Evolutionary conservation across 257 asterid genomes (phyloP).

Genomic region (Perilla frutescens): DNA sequence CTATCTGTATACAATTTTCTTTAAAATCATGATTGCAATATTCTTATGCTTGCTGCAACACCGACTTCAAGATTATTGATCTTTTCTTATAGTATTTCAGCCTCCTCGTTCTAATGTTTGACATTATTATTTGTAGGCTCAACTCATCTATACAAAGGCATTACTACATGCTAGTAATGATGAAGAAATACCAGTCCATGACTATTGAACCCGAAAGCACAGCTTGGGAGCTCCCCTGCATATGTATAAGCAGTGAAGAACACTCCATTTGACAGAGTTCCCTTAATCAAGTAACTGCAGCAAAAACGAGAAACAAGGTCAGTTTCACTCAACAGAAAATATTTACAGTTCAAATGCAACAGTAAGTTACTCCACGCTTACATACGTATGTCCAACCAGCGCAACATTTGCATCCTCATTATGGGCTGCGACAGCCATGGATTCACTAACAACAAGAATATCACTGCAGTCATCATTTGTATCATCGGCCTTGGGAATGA

Average conservation of each 20-base stretch:
- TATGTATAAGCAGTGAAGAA: slow-evolving; percentile 86
- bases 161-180: background rate
- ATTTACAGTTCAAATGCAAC: background rate
- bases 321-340: background rate
- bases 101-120: background rate
- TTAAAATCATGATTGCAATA: background rate
- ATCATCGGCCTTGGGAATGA: slow-evolving; percentile 46
- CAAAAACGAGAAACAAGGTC: background rate
- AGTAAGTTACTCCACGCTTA: slow-evolving; percentile 27
- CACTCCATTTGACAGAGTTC: slow-evolving; percentile 49
- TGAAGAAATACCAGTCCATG: slow-evolving; percentile 69
- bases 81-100: background rate
- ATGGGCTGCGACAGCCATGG: slow-evolving; percentile 87
- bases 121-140: background rate
- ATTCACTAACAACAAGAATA: slow-evolving; percentile 70
- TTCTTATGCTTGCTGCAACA: background rate
- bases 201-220: slow-evolving; percentile 87
- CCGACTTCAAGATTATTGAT: background rate
- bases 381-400: slow-evolving; percentile 80
- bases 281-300: slow-evolving; percentile 75
- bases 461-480: slow-evolving; percentile 71
- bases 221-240: slow-evolving; percentile 97
- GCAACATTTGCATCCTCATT: slow-evolving; percentile 95
- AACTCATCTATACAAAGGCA: background rate
- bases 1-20: background rate